phyloP scores from a whole-genome alignment of 257 asterid genomes.

The Misopates orontium region DNA sequence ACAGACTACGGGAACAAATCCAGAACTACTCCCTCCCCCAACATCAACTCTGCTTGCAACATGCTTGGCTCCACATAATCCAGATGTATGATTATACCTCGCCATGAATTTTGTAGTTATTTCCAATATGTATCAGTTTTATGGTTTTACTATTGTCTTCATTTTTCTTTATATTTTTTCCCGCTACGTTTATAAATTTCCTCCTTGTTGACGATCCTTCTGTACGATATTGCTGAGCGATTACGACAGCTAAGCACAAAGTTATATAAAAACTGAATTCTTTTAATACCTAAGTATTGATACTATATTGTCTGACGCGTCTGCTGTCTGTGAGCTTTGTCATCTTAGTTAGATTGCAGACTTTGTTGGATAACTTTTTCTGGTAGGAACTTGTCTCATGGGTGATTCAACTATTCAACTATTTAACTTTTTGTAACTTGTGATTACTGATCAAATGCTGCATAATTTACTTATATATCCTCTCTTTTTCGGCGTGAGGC shows the following conservation, averaged over 20 bases:
- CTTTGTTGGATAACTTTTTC: neutral
- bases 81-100: constrained; percentile 51
- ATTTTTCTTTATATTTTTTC: neutral
- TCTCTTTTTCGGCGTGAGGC: constrained; percentile 46
- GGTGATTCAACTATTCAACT: constrained; percentile 2
- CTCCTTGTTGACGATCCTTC: constrained; percentile 16
- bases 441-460: constrained; percentile 11
- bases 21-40: constrained; percentile 66
- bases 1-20: constrained; percentile 55
- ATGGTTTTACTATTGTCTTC: neutral
- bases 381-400: neutral
- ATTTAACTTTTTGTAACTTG: constrained; percentile 14
- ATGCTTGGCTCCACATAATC: constrained; percentile 53
- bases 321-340: neutral
- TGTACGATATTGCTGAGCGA: neutral
- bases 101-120: constrained; percentile 12
- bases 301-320: neutral
- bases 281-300: neutral
- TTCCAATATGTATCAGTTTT: constrained; percentile 14
- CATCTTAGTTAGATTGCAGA: neutral
- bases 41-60: constrained; percentile 57
- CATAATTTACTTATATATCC: constrained; percentile 24
- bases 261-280: neutral
- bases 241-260: neutral
- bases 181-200: constrained; percentile 12